These are phyloP conservation scores for Aspergillus cejpii DNA, from an alignment of 2,329 filamentous ascomycete species.

Conservation along the genomic window DNA sequence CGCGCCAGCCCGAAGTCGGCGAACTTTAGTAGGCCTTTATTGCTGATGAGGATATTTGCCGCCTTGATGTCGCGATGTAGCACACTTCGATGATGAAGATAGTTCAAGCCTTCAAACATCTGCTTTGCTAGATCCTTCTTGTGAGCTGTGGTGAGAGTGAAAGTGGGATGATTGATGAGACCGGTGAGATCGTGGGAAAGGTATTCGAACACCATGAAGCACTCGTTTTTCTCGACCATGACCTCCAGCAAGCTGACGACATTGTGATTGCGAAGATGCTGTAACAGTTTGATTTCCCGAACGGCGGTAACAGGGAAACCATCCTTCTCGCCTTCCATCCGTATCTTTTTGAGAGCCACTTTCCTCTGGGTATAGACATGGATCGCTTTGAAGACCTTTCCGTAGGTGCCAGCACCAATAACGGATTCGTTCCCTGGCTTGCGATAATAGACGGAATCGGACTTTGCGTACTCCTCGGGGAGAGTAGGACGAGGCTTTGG, in stretches of 20 bases:
- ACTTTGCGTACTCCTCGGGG: constrained; percentile 63
- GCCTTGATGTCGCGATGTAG: constrained; percentile 97
- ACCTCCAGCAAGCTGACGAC: constrained; percentile 86
- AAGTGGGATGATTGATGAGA: constrained; percentile 87
- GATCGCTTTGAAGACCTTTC: constrained; percentile 88
- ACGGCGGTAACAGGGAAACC: constrained; percentile 96
- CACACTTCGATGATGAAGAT: constrained; percentile 87
- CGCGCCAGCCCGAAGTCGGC: constrained; percentile 94
- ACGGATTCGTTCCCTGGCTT: constrained; percentile 98
- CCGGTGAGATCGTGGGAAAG: constrained; percentile 93
- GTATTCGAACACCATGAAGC: constrained; percentile 99
- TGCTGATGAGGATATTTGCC: constrained; percentile 92
- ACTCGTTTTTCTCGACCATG: constrained; percentile 98
- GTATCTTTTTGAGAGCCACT: constrained; percentile 93
- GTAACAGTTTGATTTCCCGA: constrained; percentile 92
- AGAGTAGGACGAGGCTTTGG: constrained; percentile 66
- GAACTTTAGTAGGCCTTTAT: constrained; percentile 78
- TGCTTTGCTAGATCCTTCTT: constrained; percentile 91
- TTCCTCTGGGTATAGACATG: constrained; percentile 69
- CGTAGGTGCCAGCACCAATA: constrained; percentile 90
- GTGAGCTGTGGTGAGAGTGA: constrained; percentile 73
- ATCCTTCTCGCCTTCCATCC: constrained; percentile 99
- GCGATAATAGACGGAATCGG: constrained; percentile 86
- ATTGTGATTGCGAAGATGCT: constrained; percentile 84
- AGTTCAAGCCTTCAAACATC: constrained; percentile 88